A percentile compares a stretch with the other conserved stretches of the same genome.
These are phyloP conservation scores for Schwanniomyces etchellsii DNA, from an alignment of 1,139 yeast species.

Conservation along the genomic window DNA sequence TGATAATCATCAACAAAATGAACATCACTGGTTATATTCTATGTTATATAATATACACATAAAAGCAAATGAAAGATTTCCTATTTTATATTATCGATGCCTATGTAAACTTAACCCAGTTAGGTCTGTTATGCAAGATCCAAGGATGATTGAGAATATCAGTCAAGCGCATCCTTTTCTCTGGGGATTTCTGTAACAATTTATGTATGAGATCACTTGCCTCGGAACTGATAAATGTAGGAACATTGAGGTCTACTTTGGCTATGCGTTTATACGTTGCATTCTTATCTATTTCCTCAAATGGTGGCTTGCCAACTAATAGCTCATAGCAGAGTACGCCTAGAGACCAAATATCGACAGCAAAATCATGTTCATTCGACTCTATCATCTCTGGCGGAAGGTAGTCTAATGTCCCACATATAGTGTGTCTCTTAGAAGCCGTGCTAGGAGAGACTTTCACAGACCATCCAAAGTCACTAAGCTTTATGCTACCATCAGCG, in stretches of 20 bases:
- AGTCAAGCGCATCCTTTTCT: slow-evolving; percentile 52
- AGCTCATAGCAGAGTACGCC: slow-evolving; percentile 86
- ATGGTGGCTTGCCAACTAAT: slow-evolving; percentile 85
- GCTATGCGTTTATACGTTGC: slow-evolving; percentile 78
- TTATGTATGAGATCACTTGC: slow-evolving; percentile 69
- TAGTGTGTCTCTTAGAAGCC: slow-evolving; percentile 60
- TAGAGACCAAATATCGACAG: slow-evolving; percentile 89
- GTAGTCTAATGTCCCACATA: slow-evolving; percentile 94
- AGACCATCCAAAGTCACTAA: slow-evolving; percentile 97
- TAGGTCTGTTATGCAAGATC: slow-evolving; percentile 60
- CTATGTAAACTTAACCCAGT: slow-evolving; percentile 24
- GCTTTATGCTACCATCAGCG: slow-evolving; percentile 64
- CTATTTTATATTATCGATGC: not conserved
- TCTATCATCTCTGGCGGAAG: slow-evolving; percentile 95
- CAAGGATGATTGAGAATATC: slow-evolving; percentile 76
- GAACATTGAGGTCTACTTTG: slow-evolving; percentile 69
- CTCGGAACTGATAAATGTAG: slow-evolving; percentile 61
- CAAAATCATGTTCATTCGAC: slow-evolving; percentile 68
- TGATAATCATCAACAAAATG: not conserved
- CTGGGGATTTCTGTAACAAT: slow-evolving; percentile 64
- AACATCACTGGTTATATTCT: not conserved
- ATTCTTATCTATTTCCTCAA: slow-evolving; percentile 71
- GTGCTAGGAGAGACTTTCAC: slow-evolving; percentile 37
- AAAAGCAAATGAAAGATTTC: too few relatives aligned
- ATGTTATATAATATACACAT: not conserved